Evolutionary conservation across 352 stramenopile genomes (phyloP), one percentile per base, ranked within the genome.

Genomic region (Phytophthora litchii): DNA sequence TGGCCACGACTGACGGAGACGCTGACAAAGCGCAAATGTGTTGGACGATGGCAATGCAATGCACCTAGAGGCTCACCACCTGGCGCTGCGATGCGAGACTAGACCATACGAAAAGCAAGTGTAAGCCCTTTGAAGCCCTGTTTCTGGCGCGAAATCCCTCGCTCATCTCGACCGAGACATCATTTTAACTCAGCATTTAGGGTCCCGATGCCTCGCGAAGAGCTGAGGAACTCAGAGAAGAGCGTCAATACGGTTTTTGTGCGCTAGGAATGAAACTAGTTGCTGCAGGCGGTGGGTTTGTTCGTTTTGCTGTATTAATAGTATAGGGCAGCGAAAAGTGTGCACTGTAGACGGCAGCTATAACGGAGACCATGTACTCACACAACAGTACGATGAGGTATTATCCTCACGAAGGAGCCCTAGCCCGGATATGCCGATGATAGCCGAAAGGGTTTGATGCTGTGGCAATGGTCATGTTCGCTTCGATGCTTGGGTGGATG

Each of bases 11-110:
- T 13, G 29, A 13, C 14, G 32, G 21, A 11, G 40, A 31, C 23
- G 25, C 27, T 25, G 35, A 20, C 31, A 69, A 72, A 64, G 51
- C 25, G 36, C 47, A 66, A 69, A 72, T 69, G 56, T 56, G 61
- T 58, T 62, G 45, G 65, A 73, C 60, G 65, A 67, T 55, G 50
- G 50, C 64, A 64, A 68, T 69, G 41, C 48, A 43, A 37, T 54
- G 46, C 34, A 68, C 46, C 53, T 32, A 60, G 40, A 13, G 38
- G 23, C 3, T 21, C 29, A 37, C 32, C 52, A 60, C 31, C 53
- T 61, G 54, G 45, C 23, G 20, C 12, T 49, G 58, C 43, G 43
- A 69, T 41, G 52, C 64, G 59, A 52, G 64, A 69, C 64, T 38
- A 7, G 29, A 9, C 9, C 49, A 58, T 74, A 67, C 55, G 49